Evolutionary conservation across 75 land plant species (phyloP).

Genomic region (Picea sitchensis): DNA sequence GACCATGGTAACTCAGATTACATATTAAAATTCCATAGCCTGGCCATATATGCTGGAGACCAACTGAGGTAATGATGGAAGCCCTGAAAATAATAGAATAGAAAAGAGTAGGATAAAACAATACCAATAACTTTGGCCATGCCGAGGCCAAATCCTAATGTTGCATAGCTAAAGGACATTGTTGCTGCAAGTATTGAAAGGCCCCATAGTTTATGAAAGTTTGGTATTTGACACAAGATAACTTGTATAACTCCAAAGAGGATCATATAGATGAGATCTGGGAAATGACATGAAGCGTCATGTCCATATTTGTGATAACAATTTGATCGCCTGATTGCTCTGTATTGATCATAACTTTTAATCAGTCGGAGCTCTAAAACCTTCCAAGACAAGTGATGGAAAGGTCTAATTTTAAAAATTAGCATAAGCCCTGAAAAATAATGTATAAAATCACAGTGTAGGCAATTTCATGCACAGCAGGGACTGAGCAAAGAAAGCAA

Average conservation of each 20-base stretch:
- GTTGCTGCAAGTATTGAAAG: slow-evolving; percentile 80
- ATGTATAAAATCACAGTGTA: background rate
- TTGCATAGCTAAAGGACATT: slow-evolving; percentile 84
- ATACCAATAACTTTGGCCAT: slow-evolving; percentile 56
- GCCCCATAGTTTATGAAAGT: slow-evolving; percentile 66
- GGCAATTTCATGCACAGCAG: background rate
- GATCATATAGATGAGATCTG: slow-evolving; percentile 48
- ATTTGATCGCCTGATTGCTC: slow-evolving; percentile 68
- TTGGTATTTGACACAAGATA: slow-evolving; percentile 73
- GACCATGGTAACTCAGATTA: background rate
- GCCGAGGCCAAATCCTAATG: slow-evolving; percentile 75
- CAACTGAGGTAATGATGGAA: background rate
- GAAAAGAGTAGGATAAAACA: slow-evolving; percentile 2
- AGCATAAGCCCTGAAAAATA: background rate
- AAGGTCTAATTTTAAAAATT: background rate
- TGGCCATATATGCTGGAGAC: background rate
- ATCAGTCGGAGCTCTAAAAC: background rate
- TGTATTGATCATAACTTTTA: slow-evolving; percentile 12
- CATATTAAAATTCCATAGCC: background rate
- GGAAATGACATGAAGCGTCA: slow-evolving; percentile 44
- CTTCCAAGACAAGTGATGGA: background rate
- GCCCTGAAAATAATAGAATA: background rate
- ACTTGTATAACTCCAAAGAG: slow-evolving; percentile 71
- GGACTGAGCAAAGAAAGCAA: background rate
- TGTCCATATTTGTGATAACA: slow-evolving; percentile 73